Conservation (phyloP, 495 filamentous ascomycete species). For the Corynascus novoguineensis region DNA sequence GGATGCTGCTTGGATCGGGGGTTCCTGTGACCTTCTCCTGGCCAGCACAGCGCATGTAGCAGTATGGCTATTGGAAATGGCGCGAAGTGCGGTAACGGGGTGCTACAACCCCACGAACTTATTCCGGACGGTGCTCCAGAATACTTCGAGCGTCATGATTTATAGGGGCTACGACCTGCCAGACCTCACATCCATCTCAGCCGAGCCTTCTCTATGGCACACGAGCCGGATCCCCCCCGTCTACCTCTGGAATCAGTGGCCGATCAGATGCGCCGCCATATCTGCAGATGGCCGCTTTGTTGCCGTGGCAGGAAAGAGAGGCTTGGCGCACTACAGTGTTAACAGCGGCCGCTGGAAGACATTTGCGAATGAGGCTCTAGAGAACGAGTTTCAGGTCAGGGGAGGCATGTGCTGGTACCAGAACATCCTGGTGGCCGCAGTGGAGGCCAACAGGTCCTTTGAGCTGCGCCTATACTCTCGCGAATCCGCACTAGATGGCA, state of each 20-base stretch:
- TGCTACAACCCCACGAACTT: slow-evolving; percentile 89
- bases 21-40: slow-evolving; percentile 78
- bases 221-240: slow-evolving; percentile 76
- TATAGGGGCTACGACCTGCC: slow-evolving; percentile 90
- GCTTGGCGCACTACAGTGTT: slow-evolving; percentile 92
- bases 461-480: slow-evolving; percentile 90
- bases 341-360: slow-evolving; percentile 94
- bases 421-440: slow-evolving; percentile 89
- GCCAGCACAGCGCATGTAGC: slow-evolving; percentile 62
- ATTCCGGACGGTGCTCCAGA: slow-evolving; percentile 80
- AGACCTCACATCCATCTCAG: slow-evolving; percentile 82
- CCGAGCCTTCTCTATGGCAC: slow-evolving; percentile 91
- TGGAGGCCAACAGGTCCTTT: slow-evolving; percentile 76
- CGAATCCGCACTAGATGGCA: slow-evolving; percentile 69
- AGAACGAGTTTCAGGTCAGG: slow-evolving; percentile 84
- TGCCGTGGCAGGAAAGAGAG: slow-evolving; percentile 85
- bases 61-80: slow-evolving; percentile 85
- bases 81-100: slow-evolving; percentile 80
- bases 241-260: slow-evolving; percentile 89
- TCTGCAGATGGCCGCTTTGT: slow-evolving; percentile 92
- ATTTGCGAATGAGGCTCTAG: slow-evolving; percentile 71
- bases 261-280: slow-evolving; percentile 76
- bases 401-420: slow-evolving; percentile 99
- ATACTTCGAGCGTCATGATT: slow-evolving; percentile 75
- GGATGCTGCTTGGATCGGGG: slow-evolving; percentile 78